Evolutionary conservation across 768 basidiomycete species (phyloP).

Genomic region (Pleurotus eryngii): DNA sequence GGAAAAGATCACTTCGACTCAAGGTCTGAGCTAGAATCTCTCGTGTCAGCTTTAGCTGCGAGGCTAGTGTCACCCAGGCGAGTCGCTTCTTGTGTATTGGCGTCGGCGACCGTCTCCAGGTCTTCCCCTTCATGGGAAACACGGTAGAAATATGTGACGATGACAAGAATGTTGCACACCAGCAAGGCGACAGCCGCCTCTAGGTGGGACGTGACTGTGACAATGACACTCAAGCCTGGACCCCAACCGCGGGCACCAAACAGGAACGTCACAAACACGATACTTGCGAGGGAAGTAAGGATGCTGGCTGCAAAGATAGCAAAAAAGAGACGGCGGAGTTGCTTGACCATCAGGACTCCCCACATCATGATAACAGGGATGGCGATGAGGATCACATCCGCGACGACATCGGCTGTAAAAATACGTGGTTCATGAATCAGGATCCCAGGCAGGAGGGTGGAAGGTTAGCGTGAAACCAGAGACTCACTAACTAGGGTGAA

Average conservation of each 20-base stretch:
- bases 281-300: conserved; percentile 7
- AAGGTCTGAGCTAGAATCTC: not conserved
- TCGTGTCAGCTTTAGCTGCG: not conserved
- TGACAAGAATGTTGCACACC: conserved; percentile 10
- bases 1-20: not conserved
- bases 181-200: conserved; percentile 8
- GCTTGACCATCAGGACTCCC: conserved; percentile 3
- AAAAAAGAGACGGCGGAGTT: conserved; percentile 9
- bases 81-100: not conserved
- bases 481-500: conserved; percentile 3
- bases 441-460: not conserved
- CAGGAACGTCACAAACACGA: conserved; percentile 1
- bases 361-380: conserved; percentile 10
- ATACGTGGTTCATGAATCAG: no score
- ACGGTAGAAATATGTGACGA: conserved; percentile 6
- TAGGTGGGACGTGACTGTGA: not conserved
- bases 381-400: conserved; percentile 8
- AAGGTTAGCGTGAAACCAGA: not conserved
- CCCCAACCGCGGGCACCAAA: conserved; percentile 5
- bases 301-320: conserved; percentile 9
- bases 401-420: conserved; percentile 7
- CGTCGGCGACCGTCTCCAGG: conserved; percentile 9
- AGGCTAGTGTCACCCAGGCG: not conserved
- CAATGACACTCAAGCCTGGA: not conserved
- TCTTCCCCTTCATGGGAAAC: conserved; percentile 4